These are phyloP conservation scores for Sclerotinia borealis DNA, from an alignment of 2,329 filamentous ascomycete species.

Conservation along the genomic window DNA sequence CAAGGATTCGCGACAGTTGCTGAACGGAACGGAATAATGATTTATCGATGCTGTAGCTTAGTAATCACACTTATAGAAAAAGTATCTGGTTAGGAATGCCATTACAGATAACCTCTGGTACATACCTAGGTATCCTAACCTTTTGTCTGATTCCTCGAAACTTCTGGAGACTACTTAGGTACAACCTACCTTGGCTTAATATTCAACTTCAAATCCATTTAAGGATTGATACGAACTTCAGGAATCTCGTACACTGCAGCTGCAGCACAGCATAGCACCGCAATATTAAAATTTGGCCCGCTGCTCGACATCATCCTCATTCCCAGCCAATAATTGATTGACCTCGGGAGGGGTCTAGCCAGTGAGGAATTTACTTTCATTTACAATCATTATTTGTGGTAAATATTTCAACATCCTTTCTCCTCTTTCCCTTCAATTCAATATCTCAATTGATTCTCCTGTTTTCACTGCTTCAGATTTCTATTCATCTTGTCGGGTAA, in stretches of 20 bases:
- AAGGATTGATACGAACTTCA: too few species aligned
- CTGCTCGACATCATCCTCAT: background rate
- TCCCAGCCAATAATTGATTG: slow-evolving; percentile 7
- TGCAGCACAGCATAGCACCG: too few species aligned
- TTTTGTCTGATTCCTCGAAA: too few species aligned
- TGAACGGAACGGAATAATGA: background rate
- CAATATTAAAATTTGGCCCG: background rate
- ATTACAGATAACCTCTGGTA: too few species aligned
- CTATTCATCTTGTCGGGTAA: background rate
- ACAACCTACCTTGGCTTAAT: too few species aligned
- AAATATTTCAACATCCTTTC: background rate
- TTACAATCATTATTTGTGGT: background rate
- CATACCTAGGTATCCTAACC: too few species aligned
- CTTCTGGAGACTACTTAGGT: too few species aligned
- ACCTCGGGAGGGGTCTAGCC: background rate
- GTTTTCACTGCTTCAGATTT: background rate
- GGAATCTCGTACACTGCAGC: too few species aligned
- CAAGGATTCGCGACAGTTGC: background rate
- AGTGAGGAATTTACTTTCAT: slow-evolving; percentile 1
- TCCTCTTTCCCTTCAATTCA: background rate
- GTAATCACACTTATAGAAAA: background rate
- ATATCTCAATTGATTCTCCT: slow-evolving; percentile 1
- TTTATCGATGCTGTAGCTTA: background rate
- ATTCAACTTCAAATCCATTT: too few species aligned
- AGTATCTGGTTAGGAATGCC: background rate